Evolutionary conservation across 2,329 filamentous ascomycete genomes (phyloP).

Genomic region (Thielaviopsis euricoi): DNA sequence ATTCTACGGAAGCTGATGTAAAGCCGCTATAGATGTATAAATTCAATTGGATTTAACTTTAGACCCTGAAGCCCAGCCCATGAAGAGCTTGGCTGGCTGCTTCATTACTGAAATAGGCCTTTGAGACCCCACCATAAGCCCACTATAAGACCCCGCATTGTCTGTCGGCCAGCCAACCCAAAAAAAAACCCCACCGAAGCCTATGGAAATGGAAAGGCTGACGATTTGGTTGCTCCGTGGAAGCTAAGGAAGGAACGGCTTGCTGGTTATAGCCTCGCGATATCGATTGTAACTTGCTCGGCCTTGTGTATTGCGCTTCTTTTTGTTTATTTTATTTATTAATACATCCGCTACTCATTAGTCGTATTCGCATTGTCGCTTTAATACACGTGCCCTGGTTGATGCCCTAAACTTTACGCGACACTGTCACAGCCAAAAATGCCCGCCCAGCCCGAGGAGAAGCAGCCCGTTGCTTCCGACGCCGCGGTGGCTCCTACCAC

Average conservation of each 20-base stretch:
- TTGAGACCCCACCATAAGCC: constrained; percentile 1
- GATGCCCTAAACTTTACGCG: background rate
- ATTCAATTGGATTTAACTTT: background rate
- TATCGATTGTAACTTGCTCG: background rate
- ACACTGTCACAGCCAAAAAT: background rate
- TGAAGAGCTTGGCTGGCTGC: background rate
- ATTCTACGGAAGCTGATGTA: background rate
- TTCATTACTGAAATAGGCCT: background rate
- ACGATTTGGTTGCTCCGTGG: background rate
- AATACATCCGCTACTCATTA: background rate
- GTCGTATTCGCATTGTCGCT: too few relatives aligned
- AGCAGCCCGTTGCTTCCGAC: constrained; percentile 16
- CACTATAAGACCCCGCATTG: background rate
- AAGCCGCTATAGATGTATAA: background rate
- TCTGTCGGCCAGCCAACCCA: background rate
- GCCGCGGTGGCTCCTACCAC: constrained; percentile 22
- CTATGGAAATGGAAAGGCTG: background rate
- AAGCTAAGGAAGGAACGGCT: background rate
- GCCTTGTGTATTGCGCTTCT: background rate
- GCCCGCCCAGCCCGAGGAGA: constrained; percentile 8
- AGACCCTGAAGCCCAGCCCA: background rate
- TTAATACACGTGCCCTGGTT: background rate
- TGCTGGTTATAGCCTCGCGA: background rate
- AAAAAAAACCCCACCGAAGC: constrained; percentile 2
- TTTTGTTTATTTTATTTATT: background rate